Evolutionary conservation across 129 eudicot genomes (phyloP).

Genomic region (Deinandra increscens): DNA sequence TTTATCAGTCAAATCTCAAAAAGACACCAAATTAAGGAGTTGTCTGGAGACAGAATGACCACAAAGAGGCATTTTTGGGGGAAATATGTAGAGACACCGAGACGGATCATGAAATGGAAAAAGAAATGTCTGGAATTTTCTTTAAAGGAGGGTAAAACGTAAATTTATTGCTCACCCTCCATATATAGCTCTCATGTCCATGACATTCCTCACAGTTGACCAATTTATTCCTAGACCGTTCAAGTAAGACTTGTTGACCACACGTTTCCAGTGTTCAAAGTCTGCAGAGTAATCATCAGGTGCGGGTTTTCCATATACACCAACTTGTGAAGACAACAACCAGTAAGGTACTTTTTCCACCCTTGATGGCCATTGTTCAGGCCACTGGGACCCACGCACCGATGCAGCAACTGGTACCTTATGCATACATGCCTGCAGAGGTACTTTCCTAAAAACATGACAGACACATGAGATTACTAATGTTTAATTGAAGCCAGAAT

Average conservation of each 20-base stretch:
- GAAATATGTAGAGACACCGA: background rate
- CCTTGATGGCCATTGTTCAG: conserved; percentile 76
- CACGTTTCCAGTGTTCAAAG: conserved; percentile 90
- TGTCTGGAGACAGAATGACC: background rate
- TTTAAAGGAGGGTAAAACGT: background rate
- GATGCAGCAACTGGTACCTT: conserved; percentile 54
- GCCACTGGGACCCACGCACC: conserved; percentile 76
- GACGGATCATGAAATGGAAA: background rate
- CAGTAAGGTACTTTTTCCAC: conserved; percentile 66
- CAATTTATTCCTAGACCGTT: conserved; percentile 79
- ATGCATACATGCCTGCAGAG: conserved; percentile 83
- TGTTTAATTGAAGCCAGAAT: conserved; percentile 5
- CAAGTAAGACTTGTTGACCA: conserved; percentile 65
- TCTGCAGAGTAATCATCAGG: conserved; percentile 90
- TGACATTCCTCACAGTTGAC: conserved; percentile 81
- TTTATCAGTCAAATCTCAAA: conserved; percentile 5
- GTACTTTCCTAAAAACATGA: conserved; percentile 61
- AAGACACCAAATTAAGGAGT: background rate
- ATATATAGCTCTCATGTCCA: conserved; percentile 88
- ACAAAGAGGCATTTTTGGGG: background rate
- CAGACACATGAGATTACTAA: background rate
- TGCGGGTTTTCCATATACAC: conserved; percentile 93
- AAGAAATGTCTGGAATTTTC: background rate
- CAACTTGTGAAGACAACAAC: conserved; percentile 70
- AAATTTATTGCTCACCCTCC: conserved; percentile 64